Conservation (phyloP, 2,329 filamentous ascomycete genomes). For the Xylariales sp. region DNA sequence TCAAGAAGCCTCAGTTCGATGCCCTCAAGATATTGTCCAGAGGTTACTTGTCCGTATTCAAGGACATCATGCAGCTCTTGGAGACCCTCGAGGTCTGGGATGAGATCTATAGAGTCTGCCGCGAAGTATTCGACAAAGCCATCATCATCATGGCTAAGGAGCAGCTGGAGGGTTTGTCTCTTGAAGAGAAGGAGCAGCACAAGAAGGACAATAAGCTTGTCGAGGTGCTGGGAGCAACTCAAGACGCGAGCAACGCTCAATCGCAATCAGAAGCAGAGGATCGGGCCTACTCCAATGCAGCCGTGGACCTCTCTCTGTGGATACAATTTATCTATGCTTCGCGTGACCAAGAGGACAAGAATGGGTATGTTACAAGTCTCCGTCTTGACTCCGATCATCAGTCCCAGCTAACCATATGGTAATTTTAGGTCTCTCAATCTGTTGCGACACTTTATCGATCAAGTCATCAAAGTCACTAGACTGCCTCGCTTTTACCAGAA, state of each 20-base stretch:
- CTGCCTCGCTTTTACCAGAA: conserved; percentile 9
- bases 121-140: conserved; percentile 15
- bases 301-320: conserved; percentile 30
- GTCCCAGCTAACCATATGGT: conserved; percentile 9
- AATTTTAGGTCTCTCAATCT: conserved; percentile 14
- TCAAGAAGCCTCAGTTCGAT: conserved; percentile 14
- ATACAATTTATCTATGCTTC: conserved; percentile 34
- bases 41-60: conserved; percentile 14
- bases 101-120: conserved; percentile 12
- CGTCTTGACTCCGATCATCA: too few species aligned
- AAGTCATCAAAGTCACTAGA: conserved; percentile 9
- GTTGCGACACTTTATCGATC: conserved; percentile 8
- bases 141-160: conserved; percentile 10
- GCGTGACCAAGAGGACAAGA: conserved; percentile 23
- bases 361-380: conserved; percentile 10
- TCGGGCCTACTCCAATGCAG: conserved; percentile 3
- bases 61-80: conserved; percentile 12
- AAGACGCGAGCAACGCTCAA: too few species aligned
- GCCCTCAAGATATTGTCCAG: conserved; percentile 16
- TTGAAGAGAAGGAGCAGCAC: not conserved
- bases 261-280: not conserved
- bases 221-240: too few species aligned
- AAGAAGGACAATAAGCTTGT: not conserved
- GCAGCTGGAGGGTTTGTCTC: not conserved
- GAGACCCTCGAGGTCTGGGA: conserved; percentile 11